Base-by-base conservation (phyloP, 495 filamentous ascomycete species). In the Rhizodiscina lignyota region DNA sequence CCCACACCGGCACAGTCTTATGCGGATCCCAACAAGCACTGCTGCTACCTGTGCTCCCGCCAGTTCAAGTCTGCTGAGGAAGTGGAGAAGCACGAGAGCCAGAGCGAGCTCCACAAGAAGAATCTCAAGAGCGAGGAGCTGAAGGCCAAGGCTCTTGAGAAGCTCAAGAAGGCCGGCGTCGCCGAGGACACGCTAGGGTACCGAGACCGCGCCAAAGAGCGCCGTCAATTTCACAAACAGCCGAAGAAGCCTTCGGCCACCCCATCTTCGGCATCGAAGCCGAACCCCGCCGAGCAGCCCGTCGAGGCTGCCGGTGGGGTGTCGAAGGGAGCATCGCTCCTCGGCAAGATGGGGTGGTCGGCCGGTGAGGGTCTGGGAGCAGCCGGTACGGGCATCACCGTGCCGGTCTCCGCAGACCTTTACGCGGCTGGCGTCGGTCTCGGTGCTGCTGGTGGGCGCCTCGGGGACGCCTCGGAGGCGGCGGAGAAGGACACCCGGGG, bases 321-420 rank as follows among this genome's bases (percentile, higher is more conserved):
- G 1, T 86, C 81, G n/a, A 93, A 86, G 59, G 86, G 85, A 18
- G 79, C 81, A 4, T 72, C 77, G 1, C 60, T 94, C 21, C 67
- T 94, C 4, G 74, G 77, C 33, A 93, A 92, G 59, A 91, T 93
- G 82, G 85, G 85, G 12, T 93, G 81, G 81, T 74, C 66, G 10
- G 70, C 70, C 2, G 85, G 85, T 1, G 66, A 74, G 37, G 86
- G 86, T 1, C 61, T 94, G 15, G 86, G 86, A 29, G 81, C 77
- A 2, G 69, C 77, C 43, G 80, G 84, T 0, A 73, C 74, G 1
- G 86, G 85, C 2, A 69, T 75, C 33, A 82, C 74, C 0, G 76
- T 76, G 13, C 78, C 81, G 0, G 79, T 94, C 36, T 64, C 73
- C 10, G 80, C 81, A 0, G 73, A 81, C 32, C 67, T 82, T 22